phyloP scores from a whole-genome alignment of 2,329 filamentous ascomycete species.

The Teratosphaeria viscida region DNA sequence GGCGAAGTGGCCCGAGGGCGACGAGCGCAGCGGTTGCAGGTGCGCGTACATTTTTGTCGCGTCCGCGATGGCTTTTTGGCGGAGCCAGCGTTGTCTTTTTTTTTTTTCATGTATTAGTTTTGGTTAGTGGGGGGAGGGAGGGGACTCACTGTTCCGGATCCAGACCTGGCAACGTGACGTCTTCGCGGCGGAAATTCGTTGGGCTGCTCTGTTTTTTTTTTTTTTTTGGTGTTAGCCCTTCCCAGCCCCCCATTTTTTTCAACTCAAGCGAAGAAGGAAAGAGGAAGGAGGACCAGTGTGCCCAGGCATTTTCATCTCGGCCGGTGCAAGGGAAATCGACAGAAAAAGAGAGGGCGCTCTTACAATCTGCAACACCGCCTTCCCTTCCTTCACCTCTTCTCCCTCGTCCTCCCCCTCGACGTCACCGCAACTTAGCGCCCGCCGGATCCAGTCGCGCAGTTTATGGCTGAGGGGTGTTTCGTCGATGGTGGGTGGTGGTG shows the following conservation, averaged over 20 bases:
- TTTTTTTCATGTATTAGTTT: no score
- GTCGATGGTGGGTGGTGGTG: background rate
- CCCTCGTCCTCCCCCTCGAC: constrained; percentile 14
- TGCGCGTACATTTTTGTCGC: constrained; percentile 19
- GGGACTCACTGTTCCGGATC: constrained; percentile 17
- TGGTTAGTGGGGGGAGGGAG: background rate
- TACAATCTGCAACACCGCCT: constrained; percentile 16
- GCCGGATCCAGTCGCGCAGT: constrained; percentile 10
- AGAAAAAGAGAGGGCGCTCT: background rate
- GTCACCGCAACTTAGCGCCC: constrained; percentile 15
- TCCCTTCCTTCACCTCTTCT: constrained; percentile 14
- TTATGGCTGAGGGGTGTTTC: constrained; percentile 9
- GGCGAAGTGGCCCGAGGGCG: constrained; percentile 20
- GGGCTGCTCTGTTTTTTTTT: constrained; percentile 16
- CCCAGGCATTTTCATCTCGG: no score
- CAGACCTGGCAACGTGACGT: constrained; percentile 22
- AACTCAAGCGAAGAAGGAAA: no score
- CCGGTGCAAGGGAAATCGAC: background rate
- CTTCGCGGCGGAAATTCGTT: constrained; percentile 25
- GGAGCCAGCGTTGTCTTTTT: constrained; percentile 17
- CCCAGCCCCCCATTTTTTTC: background rate
- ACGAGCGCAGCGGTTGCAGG: constrained; percentile 22
- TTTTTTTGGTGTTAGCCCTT: no score
- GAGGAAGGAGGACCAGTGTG: no score
- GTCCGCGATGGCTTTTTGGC: constrained; percentile 22